These are phyloP conservation scores for Plasmodium gonderi DNA, from an alignment of 169 alveolate species.

Conservation along the genomic window DNA sequence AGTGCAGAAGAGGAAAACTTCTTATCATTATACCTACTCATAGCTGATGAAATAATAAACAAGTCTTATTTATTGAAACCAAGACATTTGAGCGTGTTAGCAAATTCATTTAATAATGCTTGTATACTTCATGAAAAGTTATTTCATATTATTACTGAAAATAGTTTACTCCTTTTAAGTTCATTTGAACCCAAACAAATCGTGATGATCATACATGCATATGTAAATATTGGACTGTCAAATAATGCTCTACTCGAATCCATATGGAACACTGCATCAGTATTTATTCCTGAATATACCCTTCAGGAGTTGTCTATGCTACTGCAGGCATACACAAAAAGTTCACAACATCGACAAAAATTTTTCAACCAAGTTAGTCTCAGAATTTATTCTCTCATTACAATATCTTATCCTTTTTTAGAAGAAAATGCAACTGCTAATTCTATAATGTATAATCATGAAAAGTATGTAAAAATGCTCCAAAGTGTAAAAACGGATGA, in stretches of 20 bases:
- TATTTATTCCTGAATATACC: slow-evolving; percentile 33
- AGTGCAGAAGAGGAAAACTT: slow-evolving; percentile 68
- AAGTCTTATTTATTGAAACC: slow-evolving; percentile 52
- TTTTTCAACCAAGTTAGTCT: slow-evolving; percentile 12
- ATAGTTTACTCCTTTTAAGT: slow-evolving; percentile 13
- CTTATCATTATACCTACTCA: slow-evolving; percentile 29
- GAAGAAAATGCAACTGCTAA: neutral
- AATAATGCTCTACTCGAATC: slow-evolving; percentile 20
- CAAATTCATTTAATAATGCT: slow-evolving; percentile 63
- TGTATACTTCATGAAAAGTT: slow-evolving; percentile 52
- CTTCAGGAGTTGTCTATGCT: slow-evolving; percentile 68
- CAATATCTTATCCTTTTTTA: slow-evolving; percentile 20
- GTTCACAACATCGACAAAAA: slow-evolving; percentile 35
- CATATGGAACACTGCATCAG: slow-evolving; percentile 24
- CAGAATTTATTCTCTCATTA: slow-evolving; percentile 8
- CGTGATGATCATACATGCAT: slow-evolving; percentile 65
- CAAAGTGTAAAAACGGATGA: neutral
- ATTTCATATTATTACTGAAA: slow-evolving; percentile 41
- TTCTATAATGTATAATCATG: neutral
- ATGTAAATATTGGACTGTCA: slow-evolving; percentile 54
- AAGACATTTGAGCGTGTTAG: slow-evolving; percentile 66
- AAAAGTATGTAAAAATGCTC: neutral
- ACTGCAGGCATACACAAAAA: slow-evolving; percentile 59
- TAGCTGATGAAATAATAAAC: slow-evolving; percentile 55
- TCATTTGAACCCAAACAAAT: slow-evolving; percentile 62